Base-by-base conservation (phyloP, 2,329 filamentous ascomycete genomes). In the Colletotrichum salicis region DNA sequence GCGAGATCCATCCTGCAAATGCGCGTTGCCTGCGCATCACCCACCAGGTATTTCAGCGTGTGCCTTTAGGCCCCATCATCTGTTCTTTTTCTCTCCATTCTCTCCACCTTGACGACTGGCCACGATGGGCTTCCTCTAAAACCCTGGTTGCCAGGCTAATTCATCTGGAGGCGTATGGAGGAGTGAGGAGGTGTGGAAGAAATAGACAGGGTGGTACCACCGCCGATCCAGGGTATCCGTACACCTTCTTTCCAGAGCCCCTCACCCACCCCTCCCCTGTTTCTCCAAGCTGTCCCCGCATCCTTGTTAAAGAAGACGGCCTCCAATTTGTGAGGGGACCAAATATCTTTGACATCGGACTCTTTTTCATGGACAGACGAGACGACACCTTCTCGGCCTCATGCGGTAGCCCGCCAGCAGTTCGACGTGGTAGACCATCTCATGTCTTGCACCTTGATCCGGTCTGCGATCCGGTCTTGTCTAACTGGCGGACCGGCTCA, bases 191-290 rank as follows among this genome's bases (percentile, higher is more conserved):
- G 19, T 58, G 19, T 63, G 13, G 57, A 24, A 31, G 62, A 31
- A 71, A 58, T 58, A 60, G 59, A 58, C 64, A 71, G 58, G 64
- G 65, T 65, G 64, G 64, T 48, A 48, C 41, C 58, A 54, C 64
- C 64, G 64, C 58, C 58, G 69, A 68, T 71, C 64, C 52, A 69
- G 69, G 69, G 64, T 62, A 41, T 41, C 37, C 37, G 37, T 41
- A 37, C 52, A 58, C 52, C 68, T 48, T 48, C 37, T 48, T n/a
- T n/a, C 57, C 12, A 57, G 33, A 33, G 15, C 51, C 58, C 45
- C 58, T 55, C 51, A 10, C 24, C 52, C 33, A 45, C 58, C 54
- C 57, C 51, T n/a, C 51, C 58, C 45, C 52, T 51, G 37, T 54
- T 63, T 55, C 41, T 63, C 45, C 58, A 59, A 57, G 22, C 29